phyloP scores from a whole-genome alignment of 768 basidiomycete species.

The Panellus pusillus region DNA sequence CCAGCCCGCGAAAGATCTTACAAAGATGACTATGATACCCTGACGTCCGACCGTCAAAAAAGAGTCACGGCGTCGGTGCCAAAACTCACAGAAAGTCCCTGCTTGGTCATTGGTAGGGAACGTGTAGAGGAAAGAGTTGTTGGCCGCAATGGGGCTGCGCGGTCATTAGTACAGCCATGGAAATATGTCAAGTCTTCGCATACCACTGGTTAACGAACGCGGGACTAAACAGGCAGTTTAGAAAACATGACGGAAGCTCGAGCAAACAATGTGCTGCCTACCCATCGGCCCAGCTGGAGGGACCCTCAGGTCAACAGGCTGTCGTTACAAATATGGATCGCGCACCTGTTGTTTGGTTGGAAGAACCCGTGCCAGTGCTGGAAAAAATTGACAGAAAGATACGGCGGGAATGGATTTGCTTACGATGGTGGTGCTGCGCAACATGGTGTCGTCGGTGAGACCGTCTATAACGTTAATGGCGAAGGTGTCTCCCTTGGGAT shows the following conservation, averaged over 20 bases:
- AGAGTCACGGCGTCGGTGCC: no score
- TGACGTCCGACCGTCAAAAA: not conserved
- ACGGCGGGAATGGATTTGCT: conserved; percentile 3
- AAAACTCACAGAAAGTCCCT: not conserved
- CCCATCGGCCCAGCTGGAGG: conserved; percentile 25
- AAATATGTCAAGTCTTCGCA: not conserved
- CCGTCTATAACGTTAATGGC: conserved; percentile 37
- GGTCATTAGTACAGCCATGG: conserved; percentile 14
- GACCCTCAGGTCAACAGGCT: no score
- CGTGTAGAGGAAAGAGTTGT: conserved; percentile 29
- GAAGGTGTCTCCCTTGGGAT: conserved; percentile 30
- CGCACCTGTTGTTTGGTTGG: conserved; percentile 20
- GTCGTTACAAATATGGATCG: no score
- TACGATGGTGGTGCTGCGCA: conserved; percentile 39
- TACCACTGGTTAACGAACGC: conserved; percentile 14
- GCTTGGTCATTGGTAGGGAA: conserved; percentile 16
- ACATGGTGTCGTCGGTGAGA: conserved; percentile 40
- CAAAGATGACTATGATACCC: conserved; percentile 5
- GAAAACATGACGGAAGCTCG: not conserved
- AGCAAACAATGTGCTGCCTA: conserved; percentile 16
- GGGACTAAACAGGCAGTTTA: not conserved
- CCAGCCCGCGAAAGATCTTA: conserved; percentile 11
- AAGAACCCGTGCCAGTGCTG: conserved; percentile 27
- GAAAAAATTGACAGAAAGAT: not conserved
- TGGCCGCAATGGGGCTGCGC: conserved; percentile 29